Base-by-base conservation (phyloP, 2,329 filamentous ascomycete species). In the Trichoderma breve region DNA sequence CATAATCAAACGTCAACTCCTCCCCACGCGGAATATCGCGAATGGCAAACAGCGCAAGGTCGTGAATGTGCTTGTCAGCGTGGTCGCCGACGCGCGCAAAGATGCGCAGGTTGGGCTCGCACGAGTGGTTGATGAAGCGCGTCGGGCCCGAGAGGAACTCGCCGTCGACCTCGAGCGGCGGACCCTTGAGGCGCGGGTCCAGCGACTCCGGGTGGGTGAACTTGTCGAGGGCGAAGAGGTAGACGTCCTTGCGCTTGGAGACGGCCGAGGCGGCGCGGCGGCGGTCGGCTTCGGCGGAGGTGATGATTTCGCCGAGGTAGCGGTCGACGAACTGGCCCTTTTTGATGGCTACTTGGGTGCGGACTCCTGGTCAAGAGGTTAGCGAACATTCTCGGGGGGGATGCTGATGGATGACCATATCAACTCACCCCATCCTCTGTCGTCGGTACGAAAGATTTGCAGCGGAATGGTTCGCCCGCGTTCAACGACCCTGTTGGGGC, bases 81-180 rank as follows among this genome's bases (percentile, higher is more conserved):
- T 93, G 91, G 77, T 95, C 93, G 65, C 92, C 92, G 1, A 93
- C 91, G 1, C 93, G 89, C 0, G 92, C 92, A 80, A 95, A 95
- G 73, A 94, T 93, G 15, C 91, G 86, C 77, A 94, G 86, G 77
- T 95, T 95, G 0, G 93, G 93, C 5, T 93, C 88, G 79, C 93
- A 95, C 2, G 89, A 92, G 79, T 96, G 93, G 76, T 96, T 96
- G 79, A 95, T 92, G 80, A 95, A 96, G 3, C 93, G 88, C 0
- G 92, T 93, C 0, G 92, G 92, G 0, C 92, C 92, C 1, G 93
- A 92, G 84, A 91, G 89, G 79, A 92, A 92, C 79, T 95, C 91
- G 12, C 93, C 93, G 71, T 91, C 90, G 0, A 90, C 86, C 74
- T 90, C 89, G 4, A 92, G 81, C 18, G 89, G 85, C 6, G 86